phyloP scores from a whole-genome alignment of 257 asterid genomes.

The Paraleonurus japonicus region DNA sequence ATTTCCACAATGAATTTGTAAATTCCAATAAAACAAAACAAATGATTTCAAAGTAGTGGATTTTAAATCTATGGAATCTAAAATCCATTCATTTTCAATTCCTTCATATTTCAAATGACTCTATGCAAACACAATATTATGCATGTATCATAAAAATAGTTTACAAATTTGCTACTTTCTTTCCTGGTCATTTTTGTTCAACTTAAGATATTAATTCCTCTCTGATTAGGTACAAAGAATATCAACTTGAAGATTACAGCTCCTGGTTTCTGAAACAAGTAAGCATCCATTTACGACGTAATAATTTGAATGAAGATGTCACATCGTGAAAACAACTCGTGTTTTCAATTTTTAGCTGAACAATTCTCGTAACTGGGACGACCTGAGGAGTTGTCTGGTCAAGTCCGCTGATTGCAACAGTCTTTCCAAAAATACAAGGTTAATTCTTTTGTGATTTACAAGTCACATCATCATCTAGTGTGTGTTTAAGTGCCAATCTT shows the following conservation, averaged over 20 bases:
- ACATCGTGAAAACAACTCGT: neutral
- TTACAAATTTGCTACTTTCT: neutral
- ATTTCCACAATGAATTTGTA: no score
- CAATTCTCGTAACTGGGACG: slow-evolving; percentile 72
- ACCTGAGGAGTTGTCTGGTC: slow-evolving; percentile 80
- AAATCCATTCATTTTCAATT: no score
- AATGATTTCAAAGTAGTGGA: no score
- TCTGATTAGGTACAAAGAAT: slow-evolving; percentile 75
- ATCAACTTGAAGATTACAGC: slow-evolving; percentile 86
- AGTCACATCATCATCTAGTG: neutral
- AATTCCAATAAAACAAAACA: no score
- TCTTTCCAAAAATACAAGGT: slow-evolving; percentile 77
- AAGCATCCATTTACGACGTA: slow-evolving; percentile 19
- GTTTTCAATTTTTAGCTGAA: slow-evolving; percentile 59
- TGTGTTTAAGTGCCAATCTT: neutral
- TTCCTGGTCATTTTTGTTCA: neutral
- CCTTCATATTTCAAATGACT: no score
- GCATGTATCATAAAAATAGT: neutral
- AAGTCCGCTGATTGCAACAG: slow-evolving; percentile 70
- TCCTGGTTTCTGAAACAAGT: slow-evolving; percentile 92
- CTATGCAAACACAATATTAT: neutral
- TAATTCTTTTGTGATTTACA: neutral
- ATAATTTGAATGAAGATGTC: neutral
- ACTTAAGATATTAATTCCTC: neutral
- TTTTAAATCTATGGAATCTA: no score